phyloP scores from a whole-genome alignment of 352 stramenopile genomes.

The Phytophthora brassicae region DNA sequence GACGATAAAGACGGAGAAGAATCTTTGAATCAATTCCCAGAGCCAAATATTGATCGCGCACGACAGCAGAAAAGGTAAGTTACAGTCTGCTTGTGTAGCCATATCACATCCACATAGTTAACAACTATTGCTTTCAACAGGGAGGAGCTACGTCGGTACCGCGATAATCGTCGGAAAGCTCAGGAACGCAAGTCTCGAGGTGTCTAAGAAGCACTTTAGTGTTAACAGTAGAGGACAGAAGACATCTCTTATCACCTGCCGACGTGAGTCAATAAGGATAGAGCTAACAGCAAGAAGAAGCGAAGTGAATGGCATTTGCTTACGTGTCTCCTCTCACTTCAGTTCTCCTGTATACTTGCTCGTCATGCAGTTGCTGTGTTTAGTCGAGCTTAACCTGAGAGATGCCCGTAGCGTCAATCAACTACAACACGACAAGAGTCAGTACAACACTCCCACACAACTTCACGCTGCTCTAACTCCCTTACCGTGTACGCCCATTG shows the following conservation, averaged over 20 bases:
- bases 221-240: not conserved
- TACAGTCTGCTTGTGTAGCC: not conserved
- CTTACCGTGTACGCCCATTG: conserved; percentile 83
- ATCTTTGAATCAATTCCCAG: conserved; percentile 46
- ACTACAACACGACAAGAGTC: conserved; percentile 27
- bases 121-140: conserved; percentile 19
- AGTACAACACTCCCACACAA: not conserved
- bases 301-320: conserved; percentile 23
- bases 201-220: conserved; percentile 11
- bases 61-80: conserved; percentile 65
- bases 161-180: conserved; percentile 54
- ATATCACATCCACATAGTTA: not conserved
- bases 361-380: not conserved
- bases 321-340: conserved; percentile 9
- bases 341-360: conserved; percentile 14
- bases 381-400: conserved; percentile 69
- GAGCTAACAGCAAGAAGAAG: conserved; percentile 4
- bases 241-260: not conserved
- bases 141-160: conserved; percentile 71
- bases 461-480: no score
- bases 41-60: conserved; percentile 69
- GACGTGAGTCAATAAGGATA: not conserved
- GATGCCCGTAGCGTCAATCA: conserved; percentile 71
- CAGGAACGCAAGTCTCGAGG: conserved; percentile 55
- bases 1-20: conserved; percentile 31